phyloP scores from a whole-genome alignment of 1,139 yeast species.

The Diutina pseudorugosa region DNA sequence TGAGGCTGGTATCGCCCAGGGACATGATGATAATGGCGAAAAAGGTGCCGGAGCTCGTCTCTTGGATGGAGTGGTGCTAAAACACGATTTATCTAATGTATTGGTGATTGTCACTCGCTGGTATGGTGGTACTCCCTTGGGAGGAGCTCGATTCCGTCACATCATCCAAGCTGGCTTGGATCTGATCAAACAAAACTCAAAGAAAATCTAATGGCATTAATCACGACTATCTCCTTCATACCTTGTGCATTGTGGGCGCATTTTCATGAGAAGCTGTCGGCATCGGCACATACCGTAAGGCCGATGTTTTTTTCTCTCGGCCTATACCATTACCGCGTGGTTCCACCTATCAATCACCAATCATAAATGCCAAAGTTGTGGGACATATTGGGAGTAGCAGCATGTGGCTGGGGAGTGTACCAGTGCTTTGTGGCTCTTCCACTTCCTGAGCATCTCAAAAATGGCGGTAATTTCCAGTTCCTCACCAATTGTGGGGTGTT shows the following conservation, averaged over 20 bases:
- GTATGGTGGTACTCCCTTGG: constrained; percentile 63
- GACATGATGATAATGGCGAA: constrained; percentile 53
- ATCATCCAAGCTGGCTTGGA: constrained; percentile 42
- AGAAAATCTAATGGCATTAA: too few species aligned
- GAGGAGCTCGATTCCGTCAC: constrained; percentile 52
- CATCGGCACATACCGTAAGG: too few species aligned
- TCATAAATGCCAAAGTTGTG: not conserved
- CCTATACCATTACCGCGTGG: too few species aligned
- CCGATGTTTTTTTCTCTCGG: too few species aligned
- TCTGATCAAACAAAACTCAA: not conserved
- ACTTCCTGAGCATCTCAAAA: constrained; percentile 11
- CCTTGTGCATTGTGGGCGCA: too few species aligned
- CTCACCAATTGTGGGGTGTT: constrained; percentile 13
- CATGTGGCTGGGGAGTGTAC: constrained; percentile 3
- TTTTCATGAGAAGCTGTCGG: too few species aligned
- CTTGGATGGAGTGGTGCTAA: constrained; percentile 30
- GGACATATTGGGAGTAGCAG: not conserved
- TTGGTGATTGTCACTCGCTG: constrained; percentile 56
- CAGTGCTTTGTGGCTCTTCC: constrained; percentile 8
- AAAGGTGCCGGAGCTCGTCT: constrained; percentile 50
- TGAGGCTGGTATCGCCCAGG: constrained; percentile 28
- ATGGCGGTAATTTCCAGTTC: constrained; percentile 15
- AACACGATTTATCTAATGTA: constrained; percentile 35
- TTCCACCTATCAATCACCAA: too few species aligned
- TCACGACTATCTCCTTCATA: too few species aligned